A percentile compares a stretch with the other conserved stretches of the same genome.
Conservation (phyloP, 1,284 basidiomycete species). For the Sporisorium graminicola region DNA sequence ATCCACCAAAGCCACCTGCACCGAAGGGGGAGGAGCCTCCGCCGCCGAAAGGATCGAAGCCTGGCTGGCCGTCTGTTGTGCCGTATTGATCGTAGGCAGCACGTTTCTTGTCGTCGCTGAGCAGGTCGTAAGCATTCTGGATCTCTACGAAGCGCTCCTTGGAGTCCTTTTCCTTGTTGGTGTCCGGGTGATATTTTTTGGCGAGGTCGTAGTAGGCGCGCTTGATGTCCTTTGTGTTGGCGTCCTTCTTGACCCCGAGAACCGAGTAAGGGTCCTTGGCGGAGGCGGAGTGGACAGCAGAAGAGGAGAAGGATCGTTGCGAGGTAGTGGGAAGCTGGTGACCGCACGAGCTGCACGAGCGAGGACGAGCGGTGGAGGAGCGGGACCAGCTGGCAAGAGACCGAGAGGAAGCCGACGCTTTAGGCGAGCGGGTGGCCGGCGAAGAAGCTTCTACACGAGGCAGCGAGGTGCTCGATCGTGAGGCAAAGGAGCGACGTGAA, state of each 20-base stretch:
- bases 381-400: conserved; percentile 39
- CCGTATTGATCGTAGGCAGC: conserved; percentile 95
- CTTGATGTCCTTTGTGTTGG: conserved; percentile 90
- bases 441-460: background rate
- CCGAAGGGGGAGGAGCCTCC: conserved; percentile 74
- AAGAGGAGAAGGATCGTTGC: conserved; percentile 29
- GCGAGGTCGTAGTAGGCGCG: conserved; percentile 98
- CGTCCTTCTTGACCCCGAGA: conserved; percentile 87
- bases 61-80: conserved; percentile 87
- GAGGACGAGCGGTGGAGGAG: background rate
- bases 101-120: conserved; percentile 89
- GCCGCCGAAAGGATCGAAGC: conserved; percentile 82
- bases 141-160: conserved; percentile 96
- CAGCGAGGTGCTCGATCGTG: conserved; percentile 6
- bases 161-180: conserved; percentile 90
- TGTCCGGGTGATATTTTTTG: conserved; percentile 97
- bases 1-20: conserved; percentile 77
- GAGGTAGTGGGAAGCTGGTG: conserved; percentile 11
- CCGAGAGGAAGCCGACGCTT: conserved; percentile 24
- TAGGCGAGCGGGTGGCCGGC: conserved; percentile 10
- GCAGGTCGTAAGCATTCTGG: conserved; percentile 94
- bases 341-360: conserved; percentile 31
- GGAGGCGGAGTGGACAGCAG: conserved; percentile 17
- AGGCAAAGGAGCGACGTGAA: conserved; percentile 17
- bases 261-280: conserved; percentile 92